Percentiles rank a stretch among this genome's conserved stretches.
Conservation (phyloP, 1,139 yeast genomes). For the Scheffersomyces titani region DNA sequence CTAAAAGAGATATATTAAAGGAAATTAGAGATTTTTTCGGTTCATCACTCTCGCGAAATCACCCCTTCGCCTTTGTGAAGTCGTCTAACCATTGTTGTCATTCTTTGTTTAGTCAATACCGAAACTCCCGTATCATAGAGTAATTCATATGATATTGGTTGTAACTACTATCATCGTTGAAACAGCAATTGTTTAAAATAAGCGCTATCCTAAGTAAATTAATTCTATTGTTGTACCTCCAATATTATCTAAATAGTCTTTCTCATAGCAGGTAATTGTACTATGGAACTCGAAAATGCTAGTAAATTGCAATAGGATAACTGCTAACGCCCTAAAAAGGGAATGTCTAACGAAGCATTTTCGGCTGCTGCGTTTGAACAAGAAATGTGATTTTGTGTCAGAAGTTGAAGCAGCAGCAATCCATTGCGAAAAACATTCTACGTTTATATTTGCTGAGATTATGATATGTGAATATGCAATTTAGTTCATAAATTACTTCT, state of each 20-base stretch:
- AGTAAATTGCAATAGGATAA: too few relatives aligned
- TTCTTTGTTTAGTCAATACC: neutral
- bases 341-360: neutral
- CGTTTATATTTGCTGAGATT: neutral
- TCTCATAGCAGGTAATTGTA: too few relatives aligned
- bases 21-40: neutral
- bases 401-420: neutral
- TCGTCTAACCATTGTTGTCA: neutral
- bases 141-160: neutral
- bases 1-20: neutral
- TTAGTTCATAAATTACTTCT: slow-evolving; percentile 27
- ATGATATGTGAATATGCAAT: neutral
- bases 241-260: too few relatives aligned
- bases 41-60: neutral
- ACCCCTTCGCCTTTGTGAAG: neutral
- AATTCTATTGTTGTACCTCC: too few relatives aligned
- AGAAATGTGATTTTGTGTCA: neutral
- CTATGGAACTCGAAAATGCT: too few relatives aligned
- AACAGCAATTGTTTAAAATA: too few relatives aligned
- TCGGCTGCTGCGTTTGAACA: neutral
- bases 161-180: neutral
- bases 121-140: neutral
- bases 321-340: neutral
- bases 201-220: too few relatives aligned
- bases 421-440: neutral